These are phyloP conservation scores for Cytospora schulzeri DNA, from an alignment of 2,329 filamentous ascomycete genomes.

Conservation along the genomic window DNA sequence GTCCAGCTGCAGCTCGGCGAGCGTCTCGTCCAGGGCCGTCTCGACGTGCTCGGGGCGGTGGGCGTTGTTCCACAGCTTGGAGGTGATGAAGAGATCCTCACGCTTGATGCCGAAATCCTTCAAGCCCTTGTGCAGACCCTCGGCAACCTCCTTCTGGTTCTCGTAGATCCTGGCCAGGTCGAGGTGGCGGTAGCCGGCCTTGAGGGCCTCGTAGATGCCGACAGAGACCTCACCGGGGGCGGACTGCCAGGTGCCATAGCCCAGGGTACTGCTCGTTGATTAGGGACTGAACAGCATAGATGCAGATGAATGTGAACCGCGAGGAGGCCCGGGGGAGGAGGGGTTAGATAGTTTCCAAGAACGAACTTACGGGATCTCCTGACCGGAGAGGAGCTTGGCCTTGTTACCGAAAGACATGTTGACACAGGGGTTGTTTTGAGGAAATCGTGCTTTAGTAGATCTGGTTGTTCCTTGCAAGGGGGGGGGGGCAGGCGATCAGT, in stretches of 20 bases:
- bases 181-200: slow-evolving; percentile 66
- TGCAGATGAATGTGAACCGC: not conserved
- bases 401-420: slow-evolving; percentile 58
- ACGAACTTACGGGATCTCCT: slow-evolving; percentile 58
- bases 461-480: not conserved
- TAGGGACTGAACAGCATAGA: not conserved
- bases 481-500: slow-evolving; percentile 9
- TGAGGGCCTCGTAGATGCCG: slow-evolving; percentile 66
- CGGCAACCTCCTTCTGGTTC: slow-evolving; percentile 64
- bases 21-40: slow-evolving; percentile 56
- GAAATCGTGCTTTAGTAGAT: not conserved
- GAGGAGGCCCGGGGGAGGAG: slow-evolving; percentile 41
- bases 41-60: slow-evolving; percentile 63
- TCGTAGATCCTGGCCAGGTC: slow-evolving; percentile 58
- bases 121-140: slow-evolving; percentile 53
- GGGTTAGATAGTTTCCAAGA: no score
- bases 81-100: slow-evolving; percentile 63
- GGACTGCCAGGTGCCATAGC: slow-evolving; percentile 68
- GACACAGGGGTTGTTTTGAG: not conserved
- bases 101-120: slow-evolving; percentile 54
- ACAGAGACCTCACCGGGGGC: slow-evolving; percentile 64
- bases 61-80: slow-evolving; percentile 68
- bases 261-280: slow-evolving; percentile 23
- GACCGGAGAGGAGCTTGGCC: slow-evolving; percentile 64
- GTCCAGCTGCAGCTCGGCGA: slow-evolving; percentile 57